Conservation (phyloP, 768 basidiomycete species). For the Tephrocybe sp. region DNA sequence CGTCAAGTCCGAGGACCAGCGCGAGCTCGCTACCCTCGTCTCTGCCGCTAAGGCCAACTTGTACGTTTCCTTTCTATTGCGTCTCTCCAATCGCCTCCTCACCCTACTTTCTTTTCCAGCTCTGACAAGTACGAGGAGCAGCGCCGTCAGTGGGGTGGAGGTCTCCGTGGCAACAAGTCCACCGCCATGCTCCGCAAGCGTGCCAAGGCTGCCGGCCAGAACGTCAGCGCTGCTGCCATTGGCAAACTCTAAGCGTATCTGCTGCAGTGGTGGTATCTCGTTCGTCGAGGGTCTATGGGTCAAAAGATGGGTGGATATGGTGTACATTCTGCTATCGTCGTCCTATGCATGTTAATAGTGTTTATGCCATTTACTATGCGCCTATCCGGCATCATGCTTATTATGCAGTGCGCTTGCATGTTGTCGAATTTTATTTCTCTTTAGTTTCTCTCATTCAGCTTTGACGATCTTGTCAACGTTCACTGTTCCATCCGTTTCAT, state of each 20-base stretch:
- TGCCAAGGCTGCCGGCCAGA: slow-evolving; percentile 86
- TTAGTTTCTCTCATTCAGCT: too few species aligned
- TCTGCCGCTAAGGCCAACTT: slow-evolving; percentile 97
- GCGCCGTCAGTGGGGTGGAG: slow-evolving; percentile 94
- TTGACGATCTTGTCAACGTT: too few species aligned
- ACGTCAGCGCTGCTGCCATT: slow-evolving; percentile 49
- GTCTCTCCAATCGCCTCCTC: background rate
- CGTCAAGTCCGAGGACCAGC: slow-evolving; percentile 91
- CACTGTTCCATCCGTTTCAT: too few species aligned
- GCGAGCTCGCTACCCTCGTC: slow-evolving; percentile 90
- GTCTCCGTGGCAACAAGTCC: slow-evolving; percentile 92
- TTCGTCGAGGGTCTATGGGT: slow-evolving; percentile 7
- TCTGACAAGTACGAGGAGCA: slow-evolving; percentile 92
- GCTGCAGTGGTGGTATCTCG: background rate
- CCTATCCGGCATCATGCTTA: slow-evolving; percentile 13
- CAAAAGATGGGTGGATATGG: slow-evolving; percentile 14
- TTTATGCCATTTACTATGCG: slow-evolving; percentile 16
- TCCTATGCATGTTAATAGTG: slow-evolving; percentile 17
- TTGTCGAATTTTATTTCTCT: background rate
- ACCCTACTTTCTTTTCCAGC: slow-evolving; percentile 36
- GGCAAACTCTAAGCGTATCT: slow-evolving; percentile 59
- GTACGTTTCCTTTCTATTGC: slow-evolving; percentile 45
- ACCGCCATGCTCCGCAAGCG: slow-evolving; percentile 92
- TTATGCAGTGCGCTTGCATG: slow-evolving; percentile 20
- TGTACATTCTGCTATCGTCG: slow-evolving; percentile 7